Evolutionary conservation across 2,329 filamentous ascomycete species (phyloP).

Genomic region (Hypoxylon sp.): DNA sequence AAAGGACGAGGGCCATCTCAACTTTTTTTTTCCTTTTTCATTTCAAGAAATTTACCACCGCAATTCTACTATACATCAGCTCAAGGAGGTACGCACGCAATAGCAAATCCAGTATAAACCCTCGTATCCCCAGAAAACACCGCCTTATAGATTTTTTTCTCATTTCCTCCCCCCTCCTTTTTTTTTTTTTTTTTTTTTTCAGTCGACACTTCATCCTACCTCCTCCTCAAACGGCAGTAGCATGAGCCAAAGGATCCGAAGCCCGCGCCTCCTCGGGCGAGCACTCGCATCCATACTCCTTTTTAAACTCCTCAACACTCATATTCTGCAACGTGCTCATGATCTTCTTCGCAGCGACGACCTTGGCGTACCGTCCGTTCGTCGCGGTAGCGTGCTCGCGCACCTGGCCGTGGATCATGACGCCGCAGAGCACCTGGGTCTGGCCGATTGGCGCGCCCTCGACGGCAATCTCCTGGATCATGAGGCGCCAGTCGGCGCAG

Average conservation of each 20-base stretch:
- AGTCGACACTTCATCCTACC: not conserved
- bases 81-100: not conserved
- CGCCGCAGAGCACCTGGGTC: slow-evolving; percentile 75
- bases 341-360: slow-evolving; percentile 74
- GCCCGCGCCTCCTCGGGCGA: slow-evolving; percentile 38
- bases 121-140: not conserved
- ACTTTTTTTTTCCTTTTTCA: not conserved
- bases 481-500: slow-evolving; percentile 73
- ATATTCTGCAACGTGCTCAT: slow-evolving; percentile 64
- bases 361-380: slow-evolving; percentile 81
- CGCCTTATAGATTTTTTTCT: not conserved
- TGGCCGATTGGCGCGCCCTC: slow-evolving; percentile 57
- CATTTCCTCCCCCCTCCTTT: not conserved
- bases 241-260: slow-evolving; percentile 34
- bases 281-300: slow-evolving; percentile 76
- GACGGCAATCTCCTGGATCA: slow-evolving; percentile 65
- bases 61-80: not conserved
- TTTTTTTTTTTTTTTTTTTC: not conserved
- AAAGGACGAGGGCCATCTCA: not conserved
- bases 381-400: slow-evolving; percentile 73
- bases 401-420: slow-evolving; percentile 82
- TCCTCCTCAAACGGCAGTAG: slow-evolving; percentile 39
- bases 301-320: slow-evolving; percentile 70
- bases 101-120: not conserved
- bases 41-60: not conserved